Evolutionary conservation across 2,329 filamentous ascomycete genomes (phyloP).

Genomic region (Trichoderma koningii): DNA sequence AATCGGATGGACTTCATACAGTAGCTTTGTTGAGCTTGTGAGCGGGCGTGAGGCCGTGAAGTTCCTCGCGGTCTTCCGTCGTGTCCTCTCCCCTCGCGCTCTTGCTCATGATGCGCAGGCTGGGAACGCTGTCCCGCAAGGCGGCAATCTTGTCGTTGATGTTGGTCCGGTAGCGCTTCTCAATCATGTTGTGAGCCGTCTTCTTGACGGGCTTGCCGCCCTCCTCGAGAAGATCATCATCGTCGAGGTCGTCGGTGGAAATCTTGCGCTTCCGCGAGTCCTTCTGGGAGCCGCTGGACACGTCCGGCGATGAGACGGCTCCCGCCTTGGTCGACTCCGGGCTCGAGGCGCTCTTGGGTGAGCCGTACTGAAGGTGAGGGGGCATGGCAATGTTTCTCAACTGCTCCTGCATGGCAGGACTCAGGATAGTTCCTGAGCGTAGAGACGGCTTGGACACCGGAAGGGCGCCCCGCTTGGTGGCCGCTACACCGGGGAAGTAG

Average conservation of each 20-base stretch:
- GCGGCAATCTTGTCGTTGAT: slow-evolving; percentile 97
- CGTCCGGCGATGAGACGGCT: slow-evolving; percentile 62
- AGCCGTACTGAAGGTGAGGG: slow-evolving; percentile 61
- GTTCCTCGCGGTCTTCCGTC: slow-evolving; percentile 73
- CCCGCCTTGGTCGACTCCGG: slow-evolving; percentile 55
- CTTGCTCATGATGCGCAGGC: slow-evolving; percentile 80
- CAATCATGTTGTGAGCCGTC: slow-evolving; percentile 97
- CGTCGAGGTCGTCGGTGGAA: slow-evolving; percentile 52
- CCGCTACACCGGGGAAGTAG: slow-evolving; percentile 34
- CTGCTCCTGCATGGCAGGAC: slow-evolving; percentile 61
- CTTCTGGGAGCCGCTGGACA: slow-evolving; percentile 48
- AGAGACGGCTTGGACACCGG: slow-evolving; percentile 39
- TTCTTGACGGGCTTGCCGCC: slow-evolving; percentile 71
- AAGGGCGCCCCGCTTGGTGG: slow-evolving; percentile 31
- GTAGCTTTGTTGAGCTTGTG: slow-evolving; percentile 99
- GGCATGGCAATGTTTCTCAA: slow-evolving; percentile 67
- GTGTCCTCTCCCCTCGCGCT: slow-evolving; percentile 67
- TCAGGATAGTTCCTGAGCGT: slow-evolving; percentile 44
- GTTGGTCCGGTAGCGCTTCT: slow-evolving; percentile 95
- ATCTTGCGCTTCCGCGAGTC: slow-evolving; percentile 69
- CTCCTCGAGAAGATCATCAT: slow-evolving; percentile 59
- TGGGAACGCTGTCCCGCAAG: slow-evolving; percentile 87
- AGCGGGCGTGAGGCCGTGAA: slow-evolving; percentile 74
- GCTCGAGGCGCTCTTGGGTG: slow-evolving; percentile 59
- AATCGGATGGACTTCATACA: slow-evolving; percentile 44